Evolutionary conservation across 495 filamentous ascomycete genomes (phyloP), one percentile per base, ranked within the genome.

Genomic region (Aspergillus sclerotioniger): DNA sequence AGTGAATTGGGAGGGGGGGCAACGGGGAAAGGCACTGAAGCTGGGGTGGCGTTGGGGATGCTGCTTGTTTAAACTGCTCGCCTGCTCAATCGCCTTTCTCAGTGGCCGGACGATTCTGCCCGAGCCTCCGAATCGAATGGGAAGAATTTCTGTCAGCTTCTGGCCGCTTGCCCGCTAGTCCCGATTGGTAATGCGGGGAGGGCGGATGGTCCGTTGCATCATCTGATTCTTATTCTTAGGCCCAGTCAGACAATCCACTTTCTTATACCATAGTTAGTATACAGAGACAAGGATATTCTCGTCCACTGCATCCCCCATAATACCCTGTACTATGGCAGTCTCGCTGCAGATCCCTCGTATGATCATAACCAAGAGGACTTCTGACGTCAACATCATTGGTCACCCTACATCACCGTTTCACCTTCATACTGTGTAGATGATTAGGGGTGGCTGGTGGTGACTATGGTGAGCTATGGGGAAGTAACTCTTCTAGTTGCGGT

Each of bases 121-220:
- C 32, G 57, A 57, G 32, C 37, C 50, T 54, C 47, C 48, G 50
- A 41, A 33, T 46, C 54, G 21, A 37, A 19, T 33, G 47, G 31
- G 54, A 58, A 28, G 56, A 62, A 62, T 56, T 63, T 63, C 61
- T 60, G 57, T 51, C 61, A 60, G 57, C 61, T 59, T 53, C 50
- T 45, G 45, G 49, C 46, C 7, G 8, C 7, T 51, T 10, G 37
- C 12, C 12, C 56, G 46, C 62, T 65, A 65, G 37, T 47, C 59
- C 31, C 19, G 37, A 53, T 57, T 19, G 48, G 43, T 41, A 65
- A 65, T 47, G 62, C 62, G 62, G 62, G 62, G 62, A 17, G 28
- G 8, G 35, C 32, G 32, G 21, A 43, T 53, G 20, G 28, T 19
- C 19, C 47, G 28, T 28, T 50, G 47, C 47, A 50, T 50, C 47